These are phyloP conservation scores for Calonectria crousiana DNA, from an alignment of 2,329 filamentous ascomycete species.

Conservation along the genomic window DNA sequence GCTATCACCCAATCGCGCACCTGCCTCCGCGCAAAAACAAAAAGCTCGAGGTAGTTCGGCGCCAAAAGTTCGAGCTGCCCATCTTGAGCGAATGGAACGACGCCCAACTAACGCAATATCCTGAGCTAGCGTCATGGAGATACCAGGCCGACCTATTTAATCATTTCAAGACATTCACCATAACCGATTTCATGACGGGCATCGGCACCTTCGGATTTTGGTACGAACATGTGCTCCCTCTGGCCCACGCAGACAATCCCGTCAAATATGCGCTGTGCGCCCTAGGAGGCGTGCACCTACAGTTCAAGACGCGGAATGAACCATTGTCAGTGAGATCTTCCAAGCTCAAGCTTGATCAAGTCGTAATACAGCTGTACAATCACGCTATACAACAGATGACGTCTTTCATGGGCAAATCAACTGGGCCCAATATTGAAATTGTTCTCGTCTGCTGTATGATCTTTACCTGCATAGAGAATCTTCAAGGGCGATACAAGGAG, in stretches of 20 bases:
- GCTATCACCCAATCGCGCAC: neutral
- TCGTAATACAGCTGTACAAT: slow-evolving; percentile 9
- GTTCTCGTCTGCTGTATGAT: slow-evolving; percentile 5
- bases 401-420: neutral
- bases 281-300: neutral
- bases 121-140: neutral
- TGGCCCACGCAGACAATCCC: neutral
- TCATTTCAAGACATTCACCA: slow-evolving; percentile 6
- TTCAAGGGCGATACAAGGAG: slow-evolving; percentile 1
- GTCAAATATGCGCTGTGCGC: slow-evolving; percentile 18
- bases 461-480: slow-evolving; percentile 11
- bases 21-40: neutral
- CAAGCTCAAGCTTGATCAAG: neutral
- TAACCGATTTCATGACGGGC: neutral
- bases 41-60: neutral
- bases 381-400: slow-evolving; percentile 9
- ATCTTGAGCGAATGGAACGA: neutral
- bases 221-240: slow-evolving; percentile 2
- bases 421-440: neutral
- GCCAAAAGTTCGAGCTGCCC: neutral
- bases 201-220: slow-evolving; percentile 1
- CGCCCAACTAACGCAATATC: neutral
- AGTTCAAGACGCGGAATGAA: slow-evolving; percentile 7
- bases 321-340: neutral
- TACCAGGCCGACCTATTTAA: slow-evolving; percentile 1